phyloP scores from a whole-genome alignment of 2,329 filamentous ascomycete genomes.

The Penicillium brevicompactum region DNA sequence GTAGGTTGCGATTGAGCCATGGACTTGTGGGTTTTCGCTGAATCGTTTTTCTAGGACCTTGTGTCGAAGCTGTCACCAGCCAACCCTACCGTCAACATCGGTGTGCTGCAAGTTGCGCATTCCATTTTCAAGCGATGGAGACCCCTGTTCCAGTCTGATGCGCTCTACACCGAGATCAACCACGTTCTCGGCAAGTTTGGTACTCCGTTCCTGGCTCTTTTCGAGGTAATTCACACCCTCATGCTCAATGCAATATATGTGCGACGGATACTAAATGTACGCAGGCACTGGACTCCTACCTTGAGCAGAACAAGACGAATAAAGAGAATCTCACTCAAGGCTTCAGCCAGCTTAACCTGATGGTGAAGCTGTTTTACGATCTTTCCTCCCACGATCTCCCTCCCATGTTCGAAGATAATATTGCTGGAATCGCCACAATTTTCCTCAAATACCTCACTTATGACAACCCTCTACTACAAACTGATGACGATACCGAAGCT shows the following conservation, averaged over 20 bases:
- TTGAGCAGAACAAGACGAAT: conserved; percentile 75
- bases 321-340: conserved; percentile 73
- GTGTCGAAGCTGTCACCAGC: conserved; percentile 81
- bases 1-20: conserved; percentile 48
- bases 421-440: conserved; percentile 73
- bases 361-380: conserved; percentile 92
- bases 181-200: conserved; percentile 89
- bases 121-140: conserved; percentile 97
- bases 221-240: conserved; percentile 59
- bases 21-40: neutral
- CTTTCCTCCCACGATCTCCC: conserved; percentile 97
- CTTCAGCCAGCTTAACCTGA: conserved; percentile 82
- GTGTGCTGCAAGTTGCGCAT: conserved; percentile 94
- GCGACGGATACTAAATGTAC: conserved; percentile 14
- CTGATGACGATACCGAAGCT: conserved; percentile 85
- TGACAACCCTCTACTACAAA: conserved; percentile 78
- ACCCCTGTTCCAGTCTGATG: conserved; percentile 89
- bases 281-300: conserved; percentile 54
- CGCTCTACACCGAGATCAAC: conserved; percentile 91
- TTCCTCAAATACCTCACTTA: conserved; percentile 94
- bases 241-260: neutral
- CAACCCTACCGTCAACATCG: conserved; percentile 84
- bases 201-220: conserved; percentile 76
- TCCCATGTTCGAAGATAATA: conserved; percentile 88
- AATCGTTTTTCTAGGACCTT: conserved; percentile 63